Base-by-base conservation (phyloP, 306 rosid species). In the Cucumis cinereus region DNA sequence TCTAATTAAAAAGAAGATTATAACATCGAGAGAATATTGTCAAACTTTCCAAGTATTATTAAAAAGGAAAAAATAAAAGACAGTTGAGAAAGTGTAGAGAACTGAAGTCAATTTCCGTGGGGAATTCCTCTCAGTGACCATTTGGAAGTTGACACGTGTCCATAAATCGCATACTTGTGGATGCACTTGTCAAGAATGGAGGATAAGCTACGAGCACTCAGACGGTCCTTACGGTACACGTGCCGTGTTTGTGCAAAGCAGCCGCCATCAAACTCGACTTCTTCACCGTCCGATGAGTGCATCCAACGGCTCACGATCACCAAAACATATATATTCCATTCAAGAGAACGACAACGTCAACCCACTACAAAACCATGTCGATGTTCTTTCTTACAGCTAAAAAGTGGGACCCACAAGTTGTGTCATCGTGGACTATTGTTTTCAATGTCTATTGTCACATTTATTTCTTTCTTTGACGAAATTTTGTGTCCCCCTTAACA, bases 331-430 rank as follows among this genome's bases (percentile, higher is more conserved):
- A 20, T 67, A 41, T 68, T 41, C 35, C 38, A 7, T 64, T 63
- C 4, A 10, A 8, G 26, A 64, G 54, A 22, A 68, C n/a, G 74
- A 68, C 74, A 40, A 22, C 54, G 74, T 68, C 55, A 68, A 41
- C n/a, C 74, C 74, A 66, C 50, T 20, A 22, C 24, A 41, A 68
- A 12, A 41, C 54, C 74, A 50, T 22, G 74, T 68, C 12, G 16
- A 64, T 5, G 71, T 36, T 64, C 71, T n/a, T 36, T 64, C 50
- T 64, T 9, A 64, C 71, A 68, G 74, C 74, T 40, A 68, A 68
- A 41, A 41, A 6, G 3, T 41, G n/a, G 54, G 74, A 7, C 74
- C 74, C 74, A 22, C 49, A 5, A 22, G 4, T 68, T 5, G 55
- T 68, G 74, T 43, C 36, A 4, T 68, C 74, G 56, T 43, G 20